Evolutionary conservation across 2,329 filamentous ascomycete species (phyloP), one percentile per base, ranked within the genome.

Genomic region (Raffaelea deltoideospora): DNA sequence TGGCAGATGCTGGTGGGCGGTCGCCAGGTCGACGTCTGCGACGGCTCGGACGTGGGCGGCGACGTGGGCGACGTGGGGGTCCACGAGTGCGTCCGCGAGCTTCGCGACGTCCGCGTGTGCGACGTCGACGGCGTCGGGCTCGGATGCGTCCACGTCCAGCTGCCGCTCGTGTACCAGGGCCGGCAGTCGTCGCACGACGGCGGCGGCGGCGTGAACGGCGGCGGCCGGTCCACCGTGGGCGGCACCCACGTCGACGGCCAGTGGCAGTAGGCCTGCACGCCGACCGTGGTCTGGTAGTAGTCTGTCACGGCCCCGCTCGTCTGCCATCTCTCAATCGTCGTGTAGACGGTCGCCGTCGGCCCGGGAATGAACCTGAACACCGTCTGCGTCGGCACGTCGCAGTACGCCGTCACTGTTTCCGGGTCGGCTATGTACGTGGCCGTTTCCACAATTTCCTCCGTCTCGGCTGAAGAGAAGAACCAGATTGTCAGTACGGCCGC

Each of bases 201-300:
- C 10, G 36, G 39, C 3, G 29, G 37, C n/a, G 33, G 31, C 17
- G 36, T 41, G 18, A 24, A 35, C 7, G 39, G 39, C 10, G 39
- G 39, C 11, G 39, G 39, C 13, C 34, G 33, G 26, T 41, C 39
- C 2, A 26, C 29, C 2, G 39, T 41, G 9, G 39, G 39, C 9
- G 36, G 23, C 9, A 27, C 28, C 39, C 39, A 41, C 13, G 39
- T 41, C 7, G 39, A 13, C 8, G 36, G 34, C 41, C 40, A 43
- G 32, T 45, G 43, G 22, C 47, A 48, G 14, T 31, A 38, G 17
- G 45, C 44, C 10, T 35, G 32, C 14, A 43, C 28, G 22, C 29
- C 41, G 20, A 45, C 34, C 7, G 45, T 46, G 19, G 47, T 48
- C 22, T 38, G 36, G 34, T 44, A 46, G 17, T 37, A 30, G 3